These are phyloP conservation scores for Candida buenavistaensis DNA, from an alignment of 1,139 yeast species.

Conservation along the genomic window DNA sequence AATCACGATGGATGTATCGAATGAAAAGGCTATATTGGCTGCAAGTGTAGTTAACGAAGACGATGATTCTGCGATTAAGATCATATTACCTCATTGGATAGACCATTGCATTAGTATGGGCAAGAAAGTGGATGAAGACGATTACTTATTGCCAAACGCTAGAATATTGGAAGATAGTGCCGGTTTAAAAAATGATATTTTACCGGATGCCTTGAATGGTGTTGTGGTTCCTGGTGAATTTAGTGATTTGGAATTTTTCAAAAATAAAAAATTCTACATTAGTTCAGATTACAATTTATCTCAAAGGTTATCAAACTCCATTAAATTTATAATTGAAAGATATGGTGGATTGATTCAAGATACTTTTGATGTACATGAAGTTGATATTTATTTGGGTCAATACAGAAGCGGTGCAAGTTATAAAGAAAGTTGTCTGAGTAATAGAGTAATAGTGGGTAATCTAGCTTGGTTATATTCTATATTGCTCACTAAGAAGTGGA, in stretches of 20 bases:
- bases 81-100: conserved; percentile 78
- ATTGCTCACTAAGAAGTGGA: conserved; percentile 56
- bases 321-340: conserved; percentile 26
- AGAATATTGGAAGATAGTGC: conserved; percentile 11
- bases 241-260: conserved; percentile 16
- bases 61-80: conserved; percentile 36
- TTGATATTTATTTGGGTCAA: conserved; percentile 67
- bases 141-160: conserved; percentile 47
- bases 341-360: conserved; percentile 33
- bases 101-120: conserved; percentile 65
- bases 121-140: conserved; percentile 49
- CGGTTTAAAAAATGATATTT: conserved; percentile 6
- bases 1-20: conserved; percentile 55
- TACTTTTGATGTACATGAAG: conserved; percentile 21
- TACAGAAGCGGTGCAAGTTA: conserved; percentile 58
- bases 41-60: conserved; percentile 33
- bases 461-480: conserved; percentile 74
- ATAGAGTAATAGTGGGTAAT: conserved; percentile 55
- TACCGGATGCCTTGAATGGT: conserved; percentile 16
- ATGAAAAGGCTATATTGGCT: conserved; percentile 49
- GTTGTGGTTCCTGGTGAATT: conserved; percentile 9
- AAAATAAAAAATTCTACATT: conserved; percentile 29
- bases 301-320: conserved; percentile 26
- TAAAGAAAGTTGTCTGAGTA: conserved; percentile 25
- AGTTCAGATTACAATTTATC: conserved; percentile 36